phyloP scores from a whole-genome alignment of 2,329 filamentous ascomycete species.

The Lecanosticta acicola region DNA sequence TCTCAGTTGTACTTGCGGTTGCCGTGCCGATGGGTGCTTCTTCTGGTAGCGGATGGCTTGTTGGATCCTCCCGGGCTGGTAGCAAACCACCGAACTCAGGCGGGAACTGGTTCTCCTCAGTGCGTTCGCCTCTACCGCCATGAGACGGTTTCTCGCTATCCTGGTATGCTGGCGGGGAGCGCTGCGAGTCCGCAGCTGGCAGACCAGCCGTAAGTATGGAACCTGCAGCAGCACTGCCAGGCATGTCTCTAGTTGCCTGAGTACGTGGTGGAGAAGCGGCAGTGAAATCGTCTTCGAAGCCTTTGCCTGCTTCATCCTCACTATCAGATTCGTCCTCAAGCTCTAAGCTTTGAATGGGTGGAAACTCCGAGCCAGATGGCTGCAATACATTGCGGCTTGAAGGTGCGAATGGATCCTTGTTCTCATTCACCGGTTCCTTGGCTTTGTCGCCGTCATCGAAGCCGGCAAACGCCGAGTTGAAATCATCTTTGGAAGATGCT shows the following conservation, averaged over 20 bases:
- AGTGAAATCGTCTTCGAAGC: conserved; percentile 91
- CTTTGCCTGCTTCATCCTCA: conserved; percentile 52
- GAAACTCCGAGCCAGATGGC: conserved; percentile 60
- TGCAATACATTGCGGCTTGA: conserved; percentile 35
- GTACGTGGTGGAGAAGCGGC: conserved; percentile 46
- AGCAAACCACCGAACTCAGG: conserved; percentile 53
- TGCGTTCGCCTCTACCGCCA: conserved; percentile 29
- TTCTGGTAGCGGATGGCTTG: conserved; percentile 17
- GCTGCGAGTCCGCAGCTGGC: conserved; percentile 51
- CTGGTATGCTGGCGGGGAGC: conserved; percentile 54
- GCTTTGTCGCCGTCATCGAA: conserved; percentile 47
- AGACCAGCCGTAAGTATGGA: conserved; percentile 18
- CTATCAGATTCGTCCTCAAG: conserved; percentile 81
- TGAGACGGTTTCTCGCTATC: conserved; percentile 34
- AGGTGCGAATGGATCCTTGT: conserved; percentile 41
- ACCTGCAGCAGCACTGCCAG: conserved; percentile 7
- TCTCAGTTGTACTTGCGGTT: conserved; percentile 5
- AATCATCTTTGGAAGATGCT: conserved; percentile 55
- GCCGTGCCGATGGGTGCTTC: conserved; percentile 7
- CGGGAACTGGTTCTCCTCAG: conserved; percentile 40
- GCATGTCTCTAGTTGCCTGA: conserved; percentile 6
- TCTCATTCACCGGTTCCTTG: conserved; percentile 15
- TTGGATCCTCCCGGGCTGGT: conserved; percentile 51
- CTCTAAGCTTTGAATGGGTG: conserved; percentile 83
- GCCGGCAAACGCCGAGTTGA: conserved; percentile 77